phyloP scores from a whole-genome alignment of 176 grass and related monocot genomes.

The Lolium perenne region DNA sequence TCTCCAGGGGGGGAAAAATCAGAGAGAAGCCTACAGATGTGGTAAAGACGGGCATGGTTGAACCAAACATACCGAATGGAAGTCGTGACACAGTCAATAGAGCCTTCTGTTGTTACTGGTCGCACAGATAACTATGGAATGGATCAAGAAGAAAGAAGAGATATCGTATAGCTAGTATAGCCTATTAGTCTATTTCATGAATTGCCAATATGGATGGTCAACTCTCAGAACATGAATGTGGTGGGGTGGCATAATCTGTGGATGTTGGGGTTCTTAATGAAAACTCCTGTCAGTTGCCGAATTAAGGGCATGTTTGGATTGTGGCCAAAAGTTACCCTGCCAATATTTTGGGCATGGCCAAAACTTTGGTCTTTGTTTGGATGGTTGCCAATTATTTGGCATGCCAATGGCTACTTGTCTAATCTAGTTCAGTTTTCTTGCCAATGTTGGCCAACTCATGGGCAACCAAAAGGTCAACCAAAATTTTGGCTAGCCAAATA shows the following conservation, averaged over 20 bases:
- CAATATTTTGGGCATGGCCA: too few species aligned
- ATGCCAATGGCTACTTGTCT: too few species aligned
- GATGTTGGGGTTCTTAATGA: neutral
- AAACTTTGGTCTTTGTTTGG: too few species aligned
- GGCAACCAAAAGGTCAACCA: too few species aligned
- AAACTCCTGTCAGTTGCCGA: neutral
- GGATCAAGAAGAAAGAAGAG: neutral
- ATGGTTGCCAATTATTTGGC: too few species aligned
- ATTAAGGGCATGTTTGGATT: too few species aligned
- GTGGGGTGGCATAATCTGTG: neutral
- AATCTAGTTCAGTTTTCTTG: too few species aligned
- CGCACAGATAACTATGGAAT: neutral
- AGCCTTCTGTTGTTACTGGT: neutral
- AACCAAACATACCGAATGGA: slow-evolving; percentile 23
- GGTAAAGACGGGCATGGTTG: neutral
- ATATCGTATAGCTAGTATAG: neutral
- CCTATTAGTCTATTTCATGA: neutral
- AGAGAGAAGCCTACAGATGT: neutral
- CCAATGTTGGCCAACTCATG: too few species aligned
- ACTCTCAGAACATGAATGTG: neutral
- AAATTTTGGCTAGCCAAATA: too few species aligned
- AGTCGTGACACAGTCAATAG: neutral
- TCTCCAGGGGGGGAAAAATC: neutral
- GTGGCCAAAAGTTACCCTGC: too few species aligned
- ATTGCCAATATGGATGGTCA: neutral